A percentile compares a stretch with the other conserved stretches of the same genome.
phyloP scores from a whole-genome alignment of 75 land plant genomes.

The Azolla pinnata region DNA sequence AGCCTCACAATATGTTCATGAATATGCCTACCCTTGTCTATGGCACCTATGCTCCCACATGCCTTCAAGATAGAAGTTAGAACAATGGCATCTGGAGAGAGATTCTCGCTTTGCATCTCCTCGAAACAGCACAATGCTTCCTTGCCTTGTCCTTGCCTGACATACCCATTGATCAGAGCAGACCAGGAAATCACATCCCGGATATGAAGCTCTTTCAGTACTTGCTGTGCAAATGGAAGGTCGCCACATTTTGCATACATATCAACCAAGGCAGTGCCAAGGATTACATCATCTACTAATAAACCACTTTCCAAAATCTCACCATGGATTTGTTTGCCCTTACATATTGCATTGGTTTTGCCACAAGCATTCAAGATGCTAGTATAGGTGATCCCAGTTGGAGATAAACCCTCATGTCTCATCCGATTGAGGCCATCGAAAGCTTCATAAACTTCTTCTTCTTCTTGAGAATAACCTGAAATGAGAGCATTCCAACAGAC shows the following conservation, averaged over 20 bases:
- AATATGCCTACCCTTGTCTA: slow-evolving; percentile 7
- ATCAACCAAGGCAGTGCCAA: not conserved
- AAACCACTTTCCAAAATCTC: slow-evolving; percentile 19
- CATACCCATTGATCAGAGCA: slow-evolving; percentile 27
- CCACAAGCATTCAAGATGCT: slow-evolving; percentile 33
- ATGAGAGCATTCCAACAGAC: slow-evolving; percentile 48
- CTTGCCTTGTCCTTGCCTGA: slow-evolving; percentile 1
- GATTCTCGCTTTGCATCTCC: slow-evolving; percentile 18
- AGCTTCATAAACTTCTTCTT: slow-evolving; percentile 22
- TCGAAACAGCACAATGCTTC: slow-evolving; percentile 12
- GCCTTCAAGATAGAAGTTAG: slow-evolving; percentile 25
- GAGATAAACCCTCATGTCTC: slow-evolving; percentile 24
- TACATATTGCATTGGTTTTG: slow-evolving; percentile 21
- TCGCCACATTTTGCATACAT: slow-evolving; percentile 21
- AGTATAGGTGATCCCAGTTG: slow-evolving; percentile 33
- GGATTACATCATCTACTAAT: slow-evolving; percentile 10
- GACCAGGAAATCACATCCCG: slow-evolving; percentile 30
- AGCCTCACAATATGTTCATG: slow-evolving; percentile 14
- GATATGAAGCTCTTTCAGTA: slow-evolving; percentile 10
- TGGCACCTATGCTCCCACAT: slow-evolving; percentile 1
- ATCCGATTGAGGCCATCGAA: slow-evolving; percentile 24
- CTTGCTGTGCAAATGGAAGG: slow-evolving; percentile 19
- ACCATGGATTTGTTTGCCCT: slow-evolving; percentile 29
- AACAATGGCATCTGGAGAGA: slow-evolving; percentile 28
- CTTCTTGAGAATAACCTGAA: slow-evolving; percentile 32